Evolutionary conservation across 495 filamentous ascomycete species (phyloP).

Genomic region (Lichina pygmaea): DNA sequence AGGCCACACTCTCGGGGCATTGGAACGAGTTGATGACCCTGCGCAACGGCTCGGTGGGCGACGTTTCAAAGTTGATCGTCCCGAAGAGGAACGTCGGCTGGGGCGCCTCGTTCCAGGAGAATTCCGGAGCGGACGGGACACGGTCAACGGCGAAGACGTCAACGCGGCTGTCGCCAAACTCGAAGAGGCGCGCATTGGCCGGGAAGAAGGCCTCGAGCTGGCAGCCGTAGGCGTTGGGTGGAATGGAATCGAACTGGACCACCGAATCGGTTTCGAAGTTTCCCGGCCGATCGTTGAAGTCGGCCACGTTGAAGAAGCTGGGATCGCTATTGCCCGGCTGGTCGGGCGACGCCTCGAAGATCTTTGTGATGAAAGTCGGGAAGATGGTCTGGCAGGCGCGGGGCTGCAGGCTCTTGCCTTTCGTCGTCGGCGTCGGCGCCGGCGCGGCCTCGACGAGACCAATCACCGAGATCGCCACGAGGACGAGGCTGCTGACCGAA

Average conservation of each 20-base stretch:
- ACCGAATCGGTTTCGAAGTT: background rate
- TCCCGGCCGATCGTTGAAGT: background rate
- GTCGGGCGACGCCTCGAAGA: background rate
- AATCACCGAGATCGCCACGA: background rate
- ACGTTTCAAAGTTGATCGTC: background rate
- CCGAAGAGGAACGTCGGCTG: background rate
- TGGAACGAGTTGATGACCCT: background rate
- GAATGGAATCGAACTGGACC: background rate
- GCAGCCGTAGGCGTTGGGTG: background rate
- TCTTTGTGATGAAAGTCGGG: background rate
- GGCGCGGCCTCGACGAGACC: background rate
- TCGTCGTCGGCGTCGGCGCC: background rate
- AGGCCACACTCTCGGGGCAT: background rate
- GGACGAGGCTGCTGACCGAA: no score
- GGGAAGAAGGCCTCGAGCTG: background rate
- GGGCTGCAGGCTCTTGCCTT: background rate
- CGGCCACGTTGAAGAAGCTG: background rate
- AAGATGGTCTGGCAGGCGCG: background rate
- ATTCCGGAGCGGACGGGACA: background rate
- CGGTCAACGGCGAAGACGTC: background rate
- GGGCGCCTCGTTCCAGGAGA: background rate
- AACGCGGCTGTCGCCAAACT: background rate
- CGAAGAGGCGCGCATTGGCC: background rate
- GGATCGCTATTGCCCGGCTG: background rate
- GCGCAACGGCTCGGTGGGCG: background rate